A percentile compares a stretch with the other conserved stretches of the same genome.
Evolutionary conservation across 768 basidiomycete species (phyloP).

Genomic region (Tephrocybe sp.): DNA sequence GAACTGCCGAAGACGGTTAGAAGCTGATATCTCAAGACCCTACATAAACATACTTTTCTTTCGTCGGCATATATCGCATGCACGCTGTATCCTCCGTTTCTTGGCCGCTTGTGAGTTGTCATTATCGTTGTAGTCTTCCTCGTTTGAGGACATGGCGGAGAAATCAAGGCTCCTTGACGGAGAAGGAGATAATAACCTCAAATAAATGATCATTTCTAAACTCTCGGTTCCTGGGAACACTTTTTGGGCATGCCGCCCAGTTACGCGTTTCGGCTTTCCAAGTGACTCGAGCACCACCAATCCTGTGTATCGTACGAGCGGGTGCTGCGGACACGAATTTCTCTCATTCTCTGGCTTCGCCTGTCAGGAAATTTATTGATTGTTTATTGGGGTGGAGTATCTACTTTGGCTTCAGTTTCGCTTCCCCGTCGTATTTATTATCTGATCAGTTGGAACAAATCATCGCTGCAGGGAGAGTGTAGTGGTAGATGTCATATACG

Average conservation of each 20-base stretch:
- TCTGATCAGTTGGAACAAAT: too few species aligned
- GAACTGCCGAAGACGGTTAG: conserved; percentile 39
- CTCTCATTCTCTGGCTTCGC: too few species aligned
- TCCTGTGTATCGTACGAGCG: background rate
- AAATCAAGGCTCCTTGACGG: too few species aligned
- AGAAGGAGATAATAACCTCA: conserved; percentile 14
- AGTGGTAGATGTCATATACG: too few species aligned
- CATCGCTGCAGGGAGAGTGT: too few species aligned
- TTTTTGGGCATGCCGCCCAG: conserved; percentile 8
- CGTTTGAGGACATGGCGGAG: conserved; percentile 58
- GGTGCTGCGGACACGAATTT: background rate
- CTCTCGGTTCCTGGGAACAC: conserved; percentile 13
- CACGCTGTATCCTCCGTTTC: conserved; percentile 73
- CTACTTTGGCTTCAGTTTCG: too few species aligned
- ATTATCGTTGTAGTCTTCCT: conserved; percentile 57
- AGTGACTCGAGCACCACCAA: background rate
- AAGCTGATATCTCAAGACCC: background rate
- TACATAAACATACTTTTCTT: conserved; percentile 66
- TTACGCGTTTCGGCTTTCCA: conserved; percentile 11
- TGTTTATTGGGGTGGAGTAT: too few species aligned
- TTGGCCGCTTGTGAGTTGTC: conserved; percentile 47
- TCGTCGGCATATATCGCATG: conserved; percentile 80
- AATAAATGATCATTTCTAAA: conserved; percentile 11
- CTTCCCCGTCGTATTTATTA: too few species aligned
- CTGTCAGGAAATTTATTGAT: too few species aligned